Conservation (phyloP, 768 basidiomycete species). For the Chlorophyllum brunneum region DNA sequence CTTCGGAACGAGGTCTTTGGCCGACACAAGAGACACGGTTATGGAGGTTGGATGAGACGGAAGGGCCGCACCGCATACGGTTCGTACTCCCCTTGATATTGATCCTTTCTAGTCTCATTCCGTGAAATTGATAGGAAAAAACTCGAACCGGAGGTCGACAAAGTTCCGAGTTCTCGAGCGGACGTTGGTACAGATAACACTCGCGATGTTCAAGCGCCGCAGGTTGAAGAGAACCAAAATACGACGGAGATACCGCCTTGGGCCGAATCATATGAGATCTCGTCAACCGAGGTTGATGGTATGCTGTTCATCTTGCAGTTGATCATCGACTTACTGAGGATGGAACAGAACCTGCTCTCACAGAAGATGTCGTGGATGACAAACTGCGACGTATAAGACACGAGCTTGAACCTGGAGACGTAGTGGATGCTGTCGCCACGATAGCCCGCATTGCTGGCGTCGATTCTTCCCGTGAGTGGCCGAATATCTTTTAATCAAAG, state of each 20-base stretch:
- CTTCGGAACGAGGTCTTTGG: conserved; percentile 84
- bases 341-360: conserved; percentile 48
- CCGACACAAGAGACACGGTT: conserved; percentile 44
- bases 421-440: conserved; percentile 83
- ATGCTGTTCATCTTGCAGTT: conserved; percentile 3
- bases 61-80: conserved; percentile 87
- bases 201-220: conserved; percentile 46
- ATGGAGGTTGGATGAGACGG: conserved; percentile 90
- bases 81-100: conserved; percentile 24
- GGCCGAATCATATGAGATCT: conserved; percentile 69
- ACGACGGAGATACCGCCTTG: conserved; percentile 68
- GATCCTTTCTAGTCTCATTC: not conserved
- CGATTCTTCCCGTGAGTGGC: conserved; percentile 78
- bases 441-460: conserved; percentile 88
- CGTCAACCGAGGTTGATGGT: conserved; percentile 63
- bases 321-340: not conserved
- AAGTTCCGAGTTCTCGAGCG: conserved; percentile 43
- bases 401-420: conserved; percentile 84
- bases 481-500: not conserved
- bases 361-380: conserved; percentile 82
- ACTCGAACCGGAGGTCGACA: conserved; percentile 59
- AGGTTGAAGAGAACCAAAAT: conserved; percentile 36
- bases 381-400: conserved; percentile 85
- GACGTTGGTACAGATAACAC: conserved; percentile 39
- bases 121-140: conserved; percentile 54